Base-by-base conservation (phyloP, 345 rosid genomes). In the Dipteronia sinensis region DNA sequence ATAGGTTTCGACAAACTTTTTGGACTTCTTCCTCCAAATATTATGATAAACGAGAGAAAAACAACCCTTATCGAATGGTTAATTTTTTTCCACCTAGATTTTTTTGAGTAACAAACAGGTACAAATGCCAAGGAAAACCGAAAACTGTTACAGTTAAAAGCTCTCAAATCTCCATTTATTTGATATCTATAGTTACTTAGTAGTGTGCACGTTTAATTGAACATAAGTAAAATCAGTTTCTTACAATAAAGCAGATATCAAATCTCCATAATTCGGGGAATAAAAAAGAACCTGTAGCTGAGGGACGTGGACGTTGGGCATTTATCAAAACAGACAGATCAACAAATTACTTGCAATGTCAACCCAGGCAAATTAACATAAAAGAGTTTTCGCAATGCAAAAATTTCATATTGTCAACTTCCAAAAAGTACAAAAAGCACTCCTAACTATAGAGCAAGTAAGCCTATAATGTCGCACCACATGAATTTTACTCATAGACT, bases 251-350 rank as follows among this genome's bases (percentile, higher is more conserved):
- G 55, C 55, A 49, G 0, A 49, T 49, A 25, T 27, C 27, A 42
- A 27, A 27, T 27, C 27, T 49, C 92, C 1, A 84, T 85, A 44
- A 88, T 88, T 25, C 90, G 90, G 65, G 88, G 86, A 15, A 80
- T 87, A 67, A 89, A 84, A 62, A 83, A 83, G 77, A 87, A 80
- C 74, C 68, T 89, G 71, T 84, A 82, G 82, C 79, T 89, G 58
- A 78, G 79, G 1, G 76, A 85, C 12, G 86, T 83, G 62, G 90
- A 85, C 49, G 83, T 86, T 0, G 94, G n/a, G 58, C 58, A 53
- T 4, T 16, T 4, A 17, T 34, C 7, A 25, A 25, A 19, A 73
- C n/a, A 27, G 29, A 17, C 9, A 4, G 31, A 67, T 63, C n/a
- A 53, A 44, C 12, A 71, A 27, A 10, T 25, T n/a, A 47, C 44